phyloP scores from a whole-genome alignment of 2,329 filamentous ascomycete genomes.

The Trichoderma polysporum region DNA sequence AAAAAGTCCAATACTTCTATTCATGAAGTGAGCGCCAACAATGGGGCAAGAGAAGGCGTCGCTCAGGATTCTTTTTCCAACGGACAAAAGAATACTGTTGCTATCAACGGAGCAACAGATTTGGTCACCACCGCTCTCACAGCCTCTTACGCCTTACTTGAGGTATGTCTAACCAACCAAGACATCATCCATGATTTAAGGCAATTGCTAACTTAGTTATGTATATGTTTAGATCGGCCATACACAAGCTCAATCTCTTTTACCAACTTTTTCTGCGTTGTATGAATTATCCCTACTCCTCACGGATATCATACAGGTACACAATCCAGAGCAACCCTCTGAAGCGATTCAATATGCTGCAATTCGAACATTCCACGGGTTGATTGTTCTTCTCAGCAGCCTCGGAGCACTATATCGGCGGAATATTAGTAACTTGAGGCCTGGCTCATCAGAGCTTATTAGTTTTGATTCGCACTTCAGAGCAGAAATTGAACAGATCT shows the following conservation, averaged over 20 bases:
- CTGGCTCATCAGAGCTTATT: conserved; percentile 29
- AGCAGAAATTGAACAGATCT: conserved; percentile 35
- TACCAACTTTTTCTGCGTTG: conserved; percentile 40
- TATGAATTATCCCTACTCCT: conserved; percentile 42
- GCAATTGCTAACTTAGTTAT: background rate
- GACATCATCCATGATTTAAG: background rate
- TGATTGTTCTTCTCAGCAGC: conserved; percentile 37
- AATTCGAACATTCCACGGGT: conserved; percentile 36
- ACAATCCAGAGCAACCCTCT: background rate
- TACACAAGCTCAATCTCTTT: conserved; percentile 38
- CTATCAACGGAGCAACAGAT: background rate
- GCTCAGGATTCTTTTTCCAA: background rate
- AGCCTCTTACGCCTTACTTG: conserved; percentile 40
- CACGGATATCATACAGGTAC: conserved; percentile 37
- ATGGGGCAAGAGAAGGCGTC: background rate
- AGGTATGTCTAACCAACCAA: conserved; percentile 30
- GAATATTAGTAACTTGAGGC: conserved; percentile 34
- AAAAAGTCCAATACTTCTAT: background rate
- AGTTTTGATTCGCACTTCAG: conserved; percentile 41
- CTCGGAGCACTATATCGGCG: conserved; percentile 38
- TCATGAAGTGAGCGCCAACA: background rate
- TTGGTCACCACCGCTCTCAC: conserved; percentile 37
- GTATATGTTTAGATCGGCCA: conserved; percentile 36
- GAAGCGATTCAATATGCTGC: conserved; percentile 27
- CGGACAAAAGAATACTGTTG: background rate